Evolutionary conservation across 768 basidiomycete genomes (phyloP).

Genomic region (Boletus subcaerulescens): DNA sequence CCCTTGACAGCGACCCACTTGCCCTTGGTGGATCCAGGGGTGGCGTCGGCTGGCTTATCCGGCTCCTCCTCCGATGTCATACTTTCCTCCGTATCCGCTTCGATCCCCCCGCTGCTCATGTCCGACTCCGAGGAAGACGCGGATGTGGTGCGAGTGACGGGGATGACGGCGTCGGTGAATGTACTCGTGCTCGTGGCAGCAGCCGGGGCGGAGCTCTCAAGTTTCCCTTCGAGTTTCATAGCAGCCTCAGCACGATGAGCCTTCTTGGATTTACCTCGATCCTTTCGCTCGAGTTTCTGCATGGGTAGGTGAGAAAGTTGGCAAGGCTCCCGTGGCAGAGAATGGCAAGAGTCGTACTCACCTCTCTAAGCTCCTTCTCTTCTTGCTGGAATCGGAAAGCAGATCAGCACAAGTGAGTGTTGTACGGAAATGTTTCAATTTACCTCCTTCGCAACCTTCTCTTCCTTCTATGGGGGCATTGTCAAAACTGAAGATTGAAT

Average conservation of each 20-base stretch:
- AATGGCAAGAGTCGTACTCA: conserved; percentile 14
- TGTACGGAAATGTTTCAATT: conserved; percentile 10
- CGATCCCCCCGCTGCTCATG: conserved; percentile 54
- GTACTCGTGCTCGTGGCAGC: conserved; percentile 8
- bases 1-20: conserved; percentile 79
- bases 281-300: conserved; percentile 56
- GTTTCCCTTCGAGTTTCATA: conserved; percentile 28
- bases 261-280: conserved; percentile 56
- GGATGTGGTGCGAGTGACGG: conserved; percentile 28
- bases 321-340: not conserved
- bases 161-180: conserved; percentile 17
- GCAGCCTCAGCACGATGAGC: conserved; percentile 34
- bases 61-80: conserved; percentile 68
- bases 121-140: conserved; percentile 59
- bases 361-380: conserved; percentile 47
- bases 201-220: conserved; percentile 14
- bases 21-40: conserved; percentile 40
- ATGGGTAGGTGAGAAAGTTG: not conserved
- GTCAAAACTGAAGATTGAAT: conserved; percentile 7
- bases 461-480: conserved; percentile 39
- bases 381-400: conserved; percentile 34
- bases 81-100: conserved; percentile 76
- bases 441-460: conserved; percentile 58
- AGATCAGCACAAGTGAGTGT: conserved; percentile 17
- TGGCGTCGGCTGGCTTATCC: conserved; percentile 37